Evolutionary conservation across 352 stramenopile genomes (phyloP).

Genomic region (Pythium diclinum): DNA sequence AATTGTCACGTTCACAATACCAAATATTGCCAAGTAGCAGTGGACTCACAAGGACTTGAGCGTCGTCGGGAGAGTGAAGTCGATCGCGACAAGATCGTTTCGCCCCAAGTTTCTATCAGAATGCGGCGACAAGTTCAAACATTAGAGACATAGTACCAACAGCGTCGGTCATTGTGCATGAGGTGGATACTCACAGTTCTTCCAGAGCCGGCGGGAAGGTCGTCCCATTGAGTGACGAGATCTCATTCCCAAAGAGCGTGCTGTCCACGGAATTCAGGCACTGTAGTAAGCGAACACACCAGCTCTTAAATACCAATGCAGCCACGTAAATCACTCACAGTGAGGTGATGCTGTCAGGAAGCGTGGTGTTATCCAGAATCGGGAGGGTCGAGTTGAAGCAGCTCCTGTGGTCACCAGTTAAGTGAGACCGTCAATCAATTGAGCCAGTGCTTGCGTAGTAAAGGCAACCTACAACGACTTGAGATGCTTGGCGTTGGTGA

Average conservation of each 20-base stretch:
- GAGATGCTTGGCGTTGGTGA: not conserved
- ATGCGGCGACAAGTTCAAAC: too few relatives aligned
- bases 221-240: too few relatives aligned
- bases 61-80: not conserved
- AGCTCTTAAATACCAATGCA: too few relatives aligned
- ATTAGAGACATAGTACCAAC: too few relatives aligned
- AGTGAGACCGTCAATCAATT: not conserved
- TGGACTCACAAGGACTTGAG: not conserved
- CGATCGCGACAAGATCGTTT: slow-evolving; percentile 1
- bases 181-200: too few relatives aligned
- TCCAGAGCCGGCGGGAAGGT: too few relatives aligned
- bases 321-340: not conserved
- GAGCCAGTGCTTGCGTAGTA: not conserved
- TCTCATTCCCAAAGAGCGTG: too few relatives aligned
- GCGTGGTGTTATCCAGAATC: not conserved
- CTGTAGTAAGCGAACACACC: too few relatives aligned
- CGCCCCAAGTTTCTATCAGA: not conserved
- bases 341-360: not conserved
- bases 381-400: not conserved
- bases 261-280: too few relatives aligned
- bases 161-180: too few relatives aligned
- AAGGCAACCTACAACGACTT: not conserved
- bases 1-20: too few relatives aligned
- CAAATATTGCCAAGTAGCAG: too few relatives aligned
- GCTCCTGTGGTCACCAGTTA: not conserved